phyloP scores from a whole-genome alignment of 2,329 filamentous ascomycete genomes.

The Aureobasidium sp. region DNA sequence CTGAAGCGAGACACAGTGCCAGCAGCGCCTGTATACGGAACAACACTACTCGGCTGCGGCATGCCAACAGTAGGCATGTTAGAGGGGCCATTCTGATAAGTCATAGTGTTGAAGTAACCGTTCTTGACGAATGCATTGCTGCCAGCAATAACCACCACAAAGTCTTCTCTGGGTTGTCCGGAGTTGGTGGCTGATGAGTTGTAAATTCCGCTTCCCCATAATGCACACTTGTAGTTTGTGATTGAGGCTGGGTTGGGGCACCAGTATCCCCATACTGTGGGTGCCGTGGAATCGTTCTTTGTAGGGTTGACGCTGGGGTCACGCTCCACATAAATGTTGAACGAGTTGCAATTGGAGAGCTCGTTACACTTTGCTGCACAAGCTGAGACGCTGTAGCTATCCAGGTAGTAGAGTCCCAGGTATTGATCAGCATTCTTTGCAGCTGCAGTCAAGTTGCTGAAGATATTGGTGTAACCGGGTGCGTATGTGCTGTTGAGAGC shows the following conservation, averaged over 20 bases:
- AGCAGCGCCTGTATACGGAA: neutral
- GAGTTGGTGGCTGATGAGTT: conserved; percentile 23
- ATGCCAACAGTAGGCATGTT: neutral
- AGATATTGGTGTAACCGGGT: conserved; percentile 18
- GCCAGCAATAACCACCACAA: conserved; percentile 24
- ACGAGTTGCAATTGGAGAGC: conserved; percentile 16
- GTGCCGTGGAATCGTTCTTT: conserved; percentile 22
- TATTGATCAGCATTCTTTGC: conserved; percentile 17
- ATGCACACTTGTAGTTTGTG: conserved; percentile 11
- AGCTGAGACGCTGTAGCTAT: conserved; percentile 15
- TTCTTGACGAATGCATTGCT: conserved; percentile 21
- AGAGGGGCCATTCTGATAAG: neutral
- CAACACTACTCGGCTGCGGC: neutral
- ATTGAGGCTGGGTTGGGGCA: conserved; percentile 16
- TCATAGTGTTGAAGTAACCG: neutral
- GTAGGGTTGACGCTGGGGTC: conserved; percentile 18
- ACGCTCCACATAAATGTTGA: conserved; percentile 21
- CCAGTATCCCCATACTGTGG: conserved; percentile 21
- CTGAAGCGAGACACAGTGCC: neutral
- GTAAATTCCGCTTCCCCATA: conserved; percentile 16
- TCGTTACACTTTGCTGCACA: conserved; percentile 19
- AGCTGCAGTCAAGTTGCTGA: conserved; percentile 7
- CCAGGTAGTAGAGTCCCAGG: conserved; percentile 16
- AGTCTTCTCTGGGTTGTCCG: conserved; percentile 23
- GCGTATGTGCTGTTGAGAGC: conserved; percentile 18